Evolutionary conservation across 2,329 filamentous ascomycete species (phyloP).

Genomic region (Ophiostoma triangulosporum): DNA sequence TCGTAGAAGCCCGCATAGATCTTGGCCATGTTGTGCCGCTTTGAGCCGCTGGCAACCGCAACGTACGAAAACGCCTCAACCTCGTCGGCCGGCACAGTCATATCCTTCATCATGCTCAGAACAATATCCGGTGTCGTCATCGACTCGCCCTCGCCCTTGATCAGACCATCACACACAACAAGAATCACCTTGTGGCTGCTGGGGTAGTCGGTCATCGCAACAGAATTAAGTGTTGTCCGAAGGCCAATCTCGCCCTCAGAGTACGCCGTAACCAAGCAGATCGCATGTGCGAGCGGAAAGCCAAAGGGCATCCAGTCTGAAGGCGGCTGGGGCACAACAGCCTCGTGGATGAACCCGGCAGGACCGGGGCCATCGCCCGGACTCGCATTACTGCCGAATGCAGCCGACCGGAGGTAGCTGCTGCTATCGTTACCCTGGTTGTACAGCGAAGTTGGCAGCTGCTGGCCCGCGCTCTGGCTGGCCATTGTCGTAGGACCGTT

Average conservation of each 20-base stretch:
- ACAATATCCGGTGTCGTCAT: constrained; percentile 82
- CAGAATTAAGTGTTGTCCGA: constrained; percentile 85
- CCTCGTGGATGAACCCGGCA: constrained; percentile 89
- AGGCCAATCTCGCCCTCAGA: constrained; percentile 90
- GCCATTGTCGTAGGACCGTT: constrained; percentile 82
- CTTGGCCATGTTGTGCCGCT: constrained; percentile 99
- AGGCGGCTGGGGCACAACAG: constrained; percentile 89
- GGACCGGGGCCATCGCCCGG: constrained; percentile 61
- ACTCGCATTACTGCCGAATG: constrained; percentile 38
- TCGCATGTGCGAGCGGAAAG: constrained; percentile 82
- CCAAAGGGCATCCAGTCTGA: constrained; percentile 96
- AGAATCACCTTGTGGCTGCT: constrained; percentile 98
- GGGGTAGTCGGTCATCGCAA: constrained; percentile 95
- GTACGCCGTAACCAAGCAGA: constrained; percentile 92
- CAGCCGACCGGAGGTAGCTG: constrained; percentile 51
- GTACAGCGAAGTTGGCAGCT: constrained; percentile 62
- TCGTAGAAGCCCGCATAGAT: constrained; percentile 97
- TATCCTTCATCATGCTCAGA: constrained; percentile 88
- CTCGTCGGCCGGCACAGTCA: constrained; percentile 63
- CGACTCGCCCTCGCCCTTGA: constrained; percentile 85
- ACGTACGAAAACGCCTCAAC: constrained; percentile 91
- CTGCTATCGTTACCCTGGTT: constrained; percentile 47
- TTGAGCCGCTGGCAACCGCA: constrained; percentile 85
- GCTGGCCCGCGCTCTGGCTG: constrained; percentile 59
- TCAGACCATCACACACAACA: constrained; percentile 92